Evolutionary conservation across 495 filamentous ascomycete genomes (phyloP), one percentile per base, ranked within the genome.

Genomic region (Xylaria longipes): DNA sequence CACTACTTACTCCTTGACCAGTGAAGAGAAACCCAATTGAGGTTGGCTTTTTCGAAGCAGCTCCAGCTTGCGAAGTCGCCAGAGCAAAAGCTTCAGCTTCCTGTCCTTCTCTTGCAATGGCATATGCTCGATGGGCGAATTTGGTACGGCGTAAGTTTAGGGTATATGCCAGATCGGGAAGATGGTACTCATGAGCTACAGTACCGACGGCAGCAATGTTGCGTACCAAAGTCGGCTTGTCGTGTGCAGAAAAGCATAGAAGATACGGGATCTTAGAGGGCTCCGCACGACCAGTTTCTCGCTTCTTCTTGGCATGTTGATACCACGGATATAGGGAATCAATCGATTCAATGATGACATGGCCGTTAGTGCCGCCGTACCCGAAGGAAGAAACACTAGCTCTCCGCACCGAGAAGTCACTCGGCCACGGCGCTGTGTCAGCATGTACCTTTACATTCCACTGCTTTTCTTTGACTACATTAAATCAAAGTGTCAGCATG

Each of bases 301-400:
- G 67, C n/a, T 46, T 71, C 14, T 65, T 71, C 50, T 35, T 45
- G 57, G 56, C 68, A 37, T 71, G 60, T 52, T 65, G 33, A 37
- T 71, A 65, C 61, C 35, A 41, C 9, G 60, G 60, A 48, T 65
- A 65, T 14, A 66, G 50, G 6, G 41, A n/a, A 48, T 68, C 57
- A 35, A 68, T 37, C 48, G 52, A 52, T 62, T 87, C 85, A 1
- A 89, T 35, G 39, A 89, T 80, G 5, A 73, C 79, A 64, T 89
- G 86, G 5, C 82, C 82, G 71, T 88, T 88, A 2, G 81, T 76
- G 1, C 87, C 86, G 1, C 86, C 87, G 71, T 81, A 87, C 3
- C 87, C 86, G 64, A 84, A 87, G 46, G 79, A 84, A 52, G 83
- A 86, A 25, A 87, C 52, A 45, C 63, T 68, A 17, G 70, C 70